Conservation (phyloP, 2,329 filamentous ascomycete species). For the Hypoxylon sp. region DNA sequence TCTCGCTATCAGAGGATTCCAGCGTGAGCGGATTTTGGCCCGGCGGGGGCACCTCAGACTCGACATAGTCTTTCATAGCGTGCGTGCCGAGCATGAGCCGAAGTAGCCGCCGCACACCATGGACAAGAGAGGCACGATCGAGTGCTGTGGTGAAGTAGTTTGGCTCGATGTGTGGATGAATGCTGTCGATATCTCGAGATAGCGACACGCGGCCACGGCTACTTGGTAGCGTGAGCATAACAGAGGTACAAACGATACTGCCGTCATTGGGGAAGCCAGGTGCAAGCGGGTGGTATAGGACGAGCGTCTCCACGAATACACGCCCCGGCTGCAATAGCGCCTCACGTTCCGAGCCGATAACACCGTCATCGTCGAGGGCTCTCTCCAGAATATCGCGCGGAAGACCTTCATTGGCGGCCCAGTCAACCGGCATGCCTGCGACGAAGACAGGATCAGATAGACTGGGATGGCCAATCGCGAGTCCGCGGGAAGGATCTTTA, state of each 20-base stretch:
- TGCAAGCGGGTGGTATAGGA: conserved; percentile 16
- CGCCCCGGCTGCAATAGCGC: conserved; percentile 21
- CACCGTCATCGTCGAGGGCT: conserved; percentile 21
- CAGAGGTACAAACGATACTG: conserved; percentile 9
- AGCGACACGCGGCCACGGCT: conserved; percentile 14
- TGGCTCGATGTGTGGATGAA: conserved; percentile 41
- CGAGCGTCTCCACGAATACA: conserved; percentile 23
- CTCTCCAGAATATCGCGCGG: conserved; percentile 16
- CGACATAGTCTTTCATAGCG: conserved; percentile 45
- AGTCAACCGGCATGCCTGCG: conserved; percentile 16
- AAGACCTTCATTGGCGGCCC: conserved; percentile 4
- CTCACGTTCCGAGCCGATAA: conserved; percentile 13
- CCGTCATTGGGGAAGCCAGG: conserved; percentile 19
- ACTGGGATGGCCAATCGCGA: conserved; percentile 14
- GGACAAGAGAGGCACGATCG: conserved; percentile 47
- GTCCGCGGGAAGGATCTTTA: conserved; percentile 17
- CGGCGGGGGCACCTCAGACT: conserved; percentile 39
- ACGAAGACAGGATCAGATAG: conserved; percentile 10
- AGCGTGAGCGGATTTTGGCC: conserved; percentile 35
- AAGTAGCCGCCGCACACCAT: conserved; percentile 44
- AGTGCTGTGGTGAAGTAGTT: conserved; percentile 49
- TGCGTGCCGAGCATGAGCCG: conserved; percentile 42
- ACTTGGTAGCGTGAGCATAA: conserved; percentile 17
- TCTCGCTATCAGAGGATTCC: conserved; percentile 48
- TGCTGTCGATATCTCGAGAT: conserved; percentile 1